Conservation (phyloP, 371 early-diverging fungal genomes). For the Rhizopus arrhizus region DNA sequence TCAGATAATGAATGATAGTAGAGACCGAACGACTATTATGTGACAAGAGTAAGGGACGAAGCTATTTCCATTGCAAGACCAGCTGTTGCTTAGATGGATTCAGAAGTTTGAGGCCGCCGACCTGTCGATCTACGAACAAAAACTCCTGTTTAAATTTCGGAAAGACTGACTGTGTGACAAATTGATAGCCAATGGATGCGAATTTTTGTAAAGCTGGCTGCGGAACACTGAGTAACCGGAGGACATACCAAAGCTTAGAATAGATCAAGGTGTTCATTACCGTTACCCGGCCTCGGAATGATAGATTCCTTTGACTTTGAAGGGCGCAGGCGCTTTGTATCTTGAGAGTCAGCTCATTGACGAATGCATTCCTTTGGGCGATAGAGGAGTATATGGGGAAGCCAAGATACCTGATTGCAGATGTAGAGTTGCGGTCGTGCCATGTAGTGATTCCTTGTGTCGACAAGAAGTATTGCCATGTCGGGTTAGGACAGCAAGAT, state of each 20-base stretch:
- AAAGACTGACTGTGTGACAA: no score
- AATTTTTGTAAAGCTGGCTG: no score
- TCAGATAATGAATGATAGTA: no score
- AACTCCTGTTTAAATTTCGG: no score
- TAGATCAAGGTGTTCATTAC: constrained; percentile 21
- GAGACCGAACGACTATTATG: no score
- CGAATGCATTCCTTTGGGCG: constrained; percentile 1
- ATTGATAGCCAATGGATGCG: no score
- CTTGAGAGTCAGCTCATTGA: not conserved
- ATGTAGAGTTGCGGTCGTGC: not conserved
- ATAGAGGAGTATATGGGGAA: constrained; percentile 8
- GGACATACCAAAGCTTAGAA: constrained; percentile 20
- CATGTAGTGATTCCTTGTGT: constrained; percentile 4
- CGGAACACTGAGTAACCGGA: constrained; percentile 7
- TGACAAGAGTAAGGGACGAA: no score
- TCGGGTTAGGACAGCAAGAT: no score
- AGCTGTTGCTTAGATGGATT: no score
- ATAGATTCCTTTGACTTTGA: constrained; percentile 13
- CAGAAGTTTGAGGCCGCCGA: no score
- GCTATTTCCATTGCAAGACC: no score
- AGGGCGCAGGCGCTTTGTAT: not conserved
- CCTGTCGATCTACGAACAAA: no score
- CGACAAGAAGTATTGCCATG: constrained; percentile 1
- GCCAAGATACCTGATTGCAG: constrained; percentile 18
- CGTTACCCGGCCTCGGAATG: constrained; percentile 20